Evolutionary conservation across 495 filamentous ascomycete genomes (phyloP).

Genomic region (Cercophora scortea): DNA sequence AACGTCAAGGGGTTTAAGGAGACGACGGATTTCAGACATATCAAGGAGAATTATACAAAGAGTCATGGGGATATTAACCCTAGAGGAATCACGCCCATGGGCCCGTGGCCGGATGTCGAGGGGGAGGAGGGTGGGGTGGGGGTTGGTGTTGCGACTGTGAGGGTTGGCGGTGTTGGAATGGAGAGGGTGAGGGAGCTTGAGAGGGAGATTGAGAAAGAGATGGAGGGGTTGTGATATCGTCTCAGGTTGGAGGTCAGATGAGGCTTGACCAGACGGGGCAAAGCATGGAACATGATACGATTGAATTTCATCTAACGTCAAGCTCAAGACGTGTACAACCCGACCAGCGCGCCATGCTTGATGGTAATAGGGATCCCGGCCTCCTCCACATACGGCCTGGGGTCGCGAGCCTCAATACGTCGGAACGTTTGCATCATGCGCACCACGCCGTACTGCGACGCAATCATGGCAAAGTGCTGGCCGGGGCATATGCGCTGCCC

Average conservation of each 20-base stretch:
- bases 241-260: neutral
- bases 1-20: slow-evolving; percentile 48
- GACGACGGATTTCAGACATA: slow-evolving; percentile 62
- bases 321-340: neutral
- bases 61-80: slow-evolving; percentile 44
- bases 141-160: neutral
- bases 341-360: neutral
- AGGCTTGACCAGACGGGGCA: neutral
- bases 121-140: neutral
- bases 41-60: slow-evolving; percentile 51
- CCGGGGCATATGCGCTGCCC: neutral
- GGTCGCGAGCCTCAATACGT: neutral
- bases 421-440: neutral
- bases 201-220: neutral
- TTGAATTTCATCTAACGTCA: too few relatives aligned
- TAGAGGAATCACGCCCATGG: slow-evolving; percentile 53
- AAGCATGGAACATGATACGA: neutral
- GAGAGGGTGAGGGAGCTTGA: neutral
- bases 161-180: neutral
- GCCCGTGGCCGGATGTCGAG: slow-evolving; percentile 56
- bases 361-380: neutral
- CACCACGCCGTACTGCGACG: neutral
- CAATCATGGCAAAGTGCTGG: neutral
- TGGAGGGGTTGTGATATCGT: neutral
- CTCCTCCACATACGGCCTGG: neutral